Evolutionary conservation across 352 stramenopile genomes (phyloP), one percentile per base, ranked within the genome.

Genomic region (Phytophthora macrochlamydospora): DNA sequence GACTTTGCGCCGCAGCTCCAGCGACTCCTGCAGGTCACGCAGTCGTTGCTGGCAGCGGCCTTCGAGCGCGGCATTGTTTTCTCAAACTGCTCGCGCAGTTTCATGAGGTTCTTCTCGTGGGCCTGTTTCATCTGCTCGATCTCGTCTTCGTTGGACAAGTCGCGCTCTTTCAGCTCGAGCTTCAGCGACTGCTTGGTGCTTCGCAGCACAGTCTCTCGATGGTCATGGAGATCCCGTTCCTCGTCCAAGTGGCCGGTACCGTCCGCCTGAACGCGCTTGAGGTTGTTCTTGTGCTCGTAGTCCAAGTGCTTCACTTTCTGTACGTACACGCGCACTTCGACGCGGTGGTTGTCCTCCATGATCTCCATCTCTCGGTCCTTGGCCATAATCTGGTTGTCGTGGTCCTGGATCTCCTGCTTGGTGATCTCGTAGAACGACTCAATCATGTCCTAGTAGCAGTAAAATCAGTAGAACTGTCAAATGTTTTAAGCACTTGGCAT

Each of bases 311-410:
- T 98, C 11, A 98, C 93, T 56, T 98, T 98, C 69, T 98, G 93
- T 51, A 94, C 78, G 77, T 98, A 98, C 61, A 98, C 87, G 18
- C 83, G 84, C 64, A 98, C 79, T 66, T 98, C 92, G 5, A 98
- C 89, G 56, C 90, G 85, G 69, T 98, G 95, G 71, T 98, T 98
- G 55, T 98, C 93, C 71, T 98, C 94, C 87, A 98, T 96, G 54
- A 97, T 84, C 79, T 98, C 93, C 90, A 98, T 98, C 62, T 98
- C 94, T 18, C 92, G 88, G 62, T 98, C 95, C 67, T 98, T 98
- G 2, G 83, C 67, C 69, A 95, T 87, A 59, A 98, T 95, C 45
- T 94, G 76, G 69, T 97, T 90, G 69, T 98, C 90, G 51, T 96
- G 76, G 48, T 98, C 88, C 57, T 85, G 58, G n/a, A 98, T 91